Evolutionary conservation across 768 basidiomycete genomes (phyloP).

Genomic region (Mycena crocata): DNA sequence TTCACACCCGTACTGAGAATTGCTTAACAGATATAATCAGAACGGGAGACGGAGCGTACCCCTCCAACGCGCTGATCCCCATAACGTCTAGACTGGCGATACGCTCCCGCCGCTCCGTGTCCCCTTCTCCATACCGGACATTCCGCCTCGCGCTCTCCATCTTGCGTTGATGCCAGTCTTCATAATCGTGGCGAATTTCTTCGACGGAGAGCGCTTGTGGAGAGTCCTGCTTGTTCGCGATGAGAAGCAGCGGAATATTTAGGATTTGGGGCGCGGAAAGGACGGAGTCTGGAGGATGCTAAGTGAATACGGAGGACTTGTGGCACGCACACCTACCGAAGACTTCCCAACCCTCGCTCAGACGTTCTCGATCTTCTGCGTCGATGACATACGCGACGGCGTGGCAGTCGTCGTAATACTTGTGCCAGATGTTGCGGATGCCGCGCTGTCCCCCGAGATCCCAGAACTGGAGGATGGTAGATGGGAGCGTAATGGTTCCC

Average conservation of each 20-base stretch:
- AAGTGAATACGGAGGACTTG: constrained; percentile 5
- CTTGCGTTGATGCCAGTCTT: constrained; percentile 86
- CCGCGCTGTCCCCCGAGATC: constrained; percentile 96
- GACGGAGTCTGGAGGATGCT: constrained; percentile 72
- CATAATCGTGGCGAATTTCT: constrained; percentile 90
- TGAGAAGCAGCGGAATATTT: constrained; percentile 87
- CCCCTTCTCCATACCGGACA: constrained; percentile 57
- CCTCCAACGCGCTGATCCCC: constrained; percentile 91
- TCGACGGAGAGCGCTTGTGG: constrained; percentile 85
- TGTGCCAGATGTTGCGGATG: constrained; percentile 93
- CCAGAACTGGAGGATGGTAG: constrained; percentile 96
- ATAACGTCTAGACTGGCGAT: constrained; percentile 88
- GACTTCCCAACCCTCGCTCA: constrained; percentile 96
- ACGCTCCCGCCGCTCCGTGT: constrained; percentile 58
- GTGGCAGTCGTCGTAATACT: constrained; percentile 97
- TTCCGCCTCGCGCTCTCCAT: constrained; percentile 74
- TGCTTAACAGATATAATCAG: background rate
- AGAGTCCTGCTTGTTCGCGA: constrained; percentile 97
- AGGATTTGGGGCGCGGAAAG: constrained; percentile 91
- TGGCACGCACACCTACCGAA: constrained; percentile 74
- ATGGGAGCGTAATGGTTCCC: constrained; percentile 93
- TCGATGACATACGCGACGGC: constrained; percentile 97
- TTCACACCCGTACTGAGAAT: constrained; percentile 77
- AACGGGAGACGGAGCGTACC: constrained; percentile 61
- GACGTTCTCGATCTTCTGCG: constrained; percentile 87